These are phyloP conservation scores for Aspergillus hiratsukae DNA, from an alignment of 2,329 filamentous ascomycete species.

Conservation along the genomic window DNA sequence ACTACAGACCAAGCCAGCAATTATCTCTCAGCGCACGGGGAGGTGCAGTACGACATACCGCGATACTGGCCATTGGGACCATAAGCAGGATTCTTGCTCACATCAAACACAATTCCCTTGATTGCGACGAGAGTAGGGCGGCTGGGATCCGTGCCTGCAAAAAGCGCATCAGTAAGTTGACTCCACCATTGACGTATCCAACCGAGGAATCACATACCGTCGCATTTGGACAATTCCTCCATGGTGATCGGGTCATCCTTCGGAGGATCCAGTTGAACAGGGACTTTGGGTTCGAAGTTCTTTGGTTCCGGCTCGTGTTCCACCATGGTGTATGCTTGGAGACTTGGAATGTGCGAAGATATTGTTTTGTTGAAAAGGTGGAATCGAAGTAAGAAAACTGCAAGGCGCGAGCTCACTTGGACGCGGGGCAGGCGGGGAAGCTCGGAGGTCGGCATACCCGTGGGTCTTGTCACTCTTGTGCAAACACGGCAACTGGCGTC, in stretches of 20 bases:
- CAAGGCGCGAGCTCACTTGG: background rate
- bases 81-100: conserved; percentile 84
- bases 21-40: background rate
- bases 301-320: conserved; percentile 28
- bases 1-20: background rate
- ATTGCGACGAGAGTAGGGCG: conserved; percentile 59
- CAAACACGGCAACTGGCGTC: background rate
- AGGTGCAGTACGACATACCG: conserved; percentile 52
- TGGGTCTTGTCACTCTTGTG: conserved; percentile 1
- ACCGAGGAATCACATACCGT: conserved; percentile 58
- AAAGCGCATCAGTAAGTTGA: background rate
- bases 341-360: background rate
- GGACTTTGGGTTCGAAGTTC: conserved; percentile 39
- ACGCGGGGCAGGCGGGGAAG: conserved; percentile 23
- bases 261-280: conserved; percentile 65
- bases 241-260: conserved; percentile 82
- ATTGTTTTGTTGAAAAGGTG: conserved; percentile 1
- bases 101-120: conserved; percentile 92
- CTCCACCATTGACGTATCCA: conserved; percentile 1
- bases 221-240: conserved; percentile 73
- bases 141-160: conserved; percentile 34
- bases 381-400: background rate
- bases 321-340: conserved; percentile 18
- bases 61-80: conserved; percentile 76
- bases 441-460: conserved; percentile 12